Percentiles rank a stretch among this genome's conserved stretches.
Conservation (phyloP, 441 rosid genomes). For the Croton setiger region DNA sequence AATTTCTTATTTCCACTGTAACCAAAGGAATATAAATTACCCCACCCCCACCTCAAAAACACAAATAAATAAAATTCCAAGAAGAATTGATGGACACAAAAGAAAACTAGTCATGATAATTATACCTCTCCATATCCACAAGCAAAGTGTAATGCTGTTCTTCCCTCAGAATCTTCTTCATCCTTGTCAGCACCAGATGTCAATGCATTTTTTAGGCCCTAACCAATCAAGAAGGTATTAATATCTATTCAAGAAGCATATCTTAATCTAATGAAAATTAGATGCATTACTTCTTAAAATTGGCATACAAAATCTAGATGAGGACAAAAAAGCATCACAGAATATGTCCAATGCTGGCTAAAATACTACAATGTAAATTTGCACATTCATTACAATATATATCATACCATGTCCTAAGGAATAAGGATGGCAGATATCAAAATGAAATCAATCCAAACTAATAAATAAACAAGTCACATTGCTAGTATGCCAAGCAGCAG, state of each 20-base stretch:
- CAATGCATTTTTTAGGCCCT: conserved; percentile 90
- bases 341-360: not conserved
- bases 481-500: not conserved
- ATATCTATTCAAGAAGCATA: conserved; percentile 1
- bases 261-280: conserved; percentile 3
- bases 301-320: not conserved
- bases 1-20: too few relatives aligned
- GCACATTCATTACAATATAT: not conserved
- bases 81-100: not conserved
- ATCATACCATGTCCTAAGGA: too few relatives aligned
- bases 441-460: too few relatives aligned
- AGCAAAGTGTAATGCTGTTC: conserved; percentile 97
- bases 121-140: conserved; percentile 99
- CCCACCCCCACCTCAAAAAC: not conserved
- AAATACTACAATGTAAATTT: not conserved
- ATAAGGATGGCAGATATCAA: too few relatives aligned
- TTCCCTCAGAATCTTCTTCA: conserved; percentile 97
- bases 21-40: too few relatives aligned
- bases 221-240: conserved; percentile 6
- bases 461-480: too few relatives aligned
- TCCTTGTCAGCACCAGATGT: conserved; percentile 87
- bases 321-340: not conserved
- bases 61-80: not conserved
- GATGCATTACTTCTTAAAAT: not conserved
- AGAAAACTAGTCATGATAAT: not conserved